Conservation (phyloP, 306 rosid genomes). For the Vachellia collinsii region DNA sequence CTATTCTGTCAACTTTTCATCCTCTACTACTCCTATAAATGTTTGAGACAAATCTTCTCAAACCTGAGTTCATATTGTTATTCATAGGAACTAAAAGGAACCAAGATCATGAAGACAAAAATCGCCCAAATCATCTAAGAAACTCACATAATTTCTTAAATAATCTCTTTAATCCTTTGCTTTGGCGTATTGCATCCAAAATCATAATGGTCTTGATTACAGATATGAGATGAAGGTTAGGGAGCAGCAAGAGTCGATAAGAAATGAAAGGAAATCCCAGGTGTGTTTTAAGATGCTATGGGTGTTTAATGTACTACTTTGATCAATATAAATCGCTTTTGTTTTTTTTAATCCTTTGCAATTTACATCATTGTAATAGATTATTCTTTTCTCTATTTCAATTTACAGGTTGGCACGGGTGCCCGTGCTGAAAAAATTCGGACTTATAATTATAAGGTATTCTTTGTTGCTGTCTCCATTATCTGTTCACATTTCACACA, state of each 20-base stretch:
- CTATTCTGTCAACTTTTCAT: conserved; percentile 4
- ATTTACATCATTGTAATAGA: neutral
- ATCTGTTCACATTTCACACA: neutral
- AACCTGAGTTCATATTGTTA: conserved; percentile 27
- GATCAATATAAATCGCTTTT: neutral
- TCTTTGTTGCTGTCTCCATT: conserved; percentile 27
- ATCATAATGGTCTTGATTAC: conserved; percentile 42
- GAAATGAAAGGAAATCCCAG: conserved; percentile 84
- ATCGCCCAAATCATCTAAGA: conserved; percentile 26
- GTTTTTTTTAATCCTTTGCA: neutral
- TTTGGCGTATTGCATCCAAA: conserved; percentile 30
- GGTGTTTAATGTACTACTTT: conserved; percentile 25
- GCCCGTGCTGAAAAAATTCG: conserved; percentile 95
- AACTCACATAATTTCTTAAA: conserved; percentile 4
- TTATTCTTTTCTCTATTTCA: conserved; percentile 18
- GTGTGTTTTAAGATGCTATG: conserved; percentile 46
- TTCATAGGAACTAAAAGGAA: conserved; percentile 32
- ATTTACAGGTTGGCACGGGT: conserved; percentile 91
- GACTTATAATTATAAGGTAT: conserved; percentile 91
- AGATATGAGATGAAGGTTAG: conserved; percentile 91
- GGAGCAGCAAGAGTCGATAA: conserved; percentile 86
- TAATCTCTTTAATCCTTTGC: conserved; percentile 30
- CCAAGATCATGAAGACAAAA: conserved; percentile 33
- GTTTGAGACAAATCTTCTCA: conserved; percentile 30
- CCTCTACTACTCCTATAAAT: conserved; percentile 15